These are phyloP conservation scores for Didymella sp. DNA, from an alignment of 2,329 filamentous ascomycete species.

Conservation along the genomic window DNA sequence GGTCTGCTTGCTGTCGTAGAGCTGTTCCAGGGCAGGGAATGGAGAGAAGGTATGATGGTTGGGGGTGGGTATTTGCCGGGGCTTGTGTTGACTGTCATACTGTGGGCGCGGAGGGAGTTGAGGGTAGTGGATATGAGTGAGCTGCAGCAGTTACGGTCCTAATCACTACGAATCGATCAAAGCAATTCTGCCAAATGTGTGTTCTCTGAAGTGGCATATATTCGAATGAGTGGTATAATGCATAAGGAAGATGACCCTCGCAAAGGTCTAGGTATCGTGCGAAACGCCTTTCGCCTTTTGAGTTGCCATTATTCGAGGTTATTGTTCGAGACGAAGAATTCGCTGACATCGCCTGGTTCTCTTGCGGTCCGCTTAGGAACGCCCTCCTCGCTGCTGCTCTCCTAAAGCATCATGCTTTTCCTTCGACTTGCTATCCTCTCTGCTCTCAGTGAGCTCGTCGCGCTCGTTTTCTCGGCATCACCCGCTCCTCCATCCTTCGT, in stretches of 20 bases:
- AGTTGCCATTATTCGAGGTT: not conserved
- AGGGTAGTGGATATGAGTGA: slow-evolving; percentile 72
- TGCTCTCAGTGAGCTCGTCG: slow-evolving; percentile 34
- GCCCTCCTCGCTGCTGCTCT: not conserved
- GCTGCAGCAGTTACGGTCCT: slow-evolving; percentile 58
- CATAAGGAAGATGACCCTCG: slow-evolving; percentile 6
- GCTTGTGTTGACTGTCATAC: slow-evolving; percentile 65
- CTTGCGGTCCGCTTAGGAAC: too few species aligned
- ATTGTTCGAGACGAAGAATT: not conserved
- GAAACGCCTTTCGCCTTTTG: not conserved
- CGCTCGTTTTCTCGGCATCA: slow-evolving; percentile 19
- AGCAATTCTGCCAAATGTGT: not conserved
- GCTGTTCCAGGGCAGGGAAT: slow-evolving; percentile 33
- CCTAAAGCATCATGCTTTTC: slow-evolving; percentile 54
- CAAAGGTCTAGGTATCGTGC: slow-evolving; percentile 12
- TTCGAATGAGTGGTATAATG: slow-evolving; percentile 10
- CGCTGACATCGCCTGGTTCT: not conserved
- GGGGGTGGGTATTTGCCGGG: slow-evolving; percentile 52
- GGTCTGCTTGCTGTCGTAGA: slow-evolving; percentile 56
- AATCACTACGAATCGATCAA: not conserved
- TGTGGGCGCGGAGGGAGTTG: slow-evolving; percentile 71
- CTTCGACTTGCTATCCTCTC: slow-evolving; percentile 51
- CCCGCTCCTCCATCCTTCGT: slow-evolving; percentile 16
- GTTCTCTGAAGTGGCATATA: not conserved
- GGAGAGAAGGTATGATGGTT: slow-evolving; percentile 40